These are phyloP conservation scores for Rhexocercosporidium sp. DNA, from an alignment of 2,329 filamentous ascomycete genomes.

Conservation along the genomic window DNA sequence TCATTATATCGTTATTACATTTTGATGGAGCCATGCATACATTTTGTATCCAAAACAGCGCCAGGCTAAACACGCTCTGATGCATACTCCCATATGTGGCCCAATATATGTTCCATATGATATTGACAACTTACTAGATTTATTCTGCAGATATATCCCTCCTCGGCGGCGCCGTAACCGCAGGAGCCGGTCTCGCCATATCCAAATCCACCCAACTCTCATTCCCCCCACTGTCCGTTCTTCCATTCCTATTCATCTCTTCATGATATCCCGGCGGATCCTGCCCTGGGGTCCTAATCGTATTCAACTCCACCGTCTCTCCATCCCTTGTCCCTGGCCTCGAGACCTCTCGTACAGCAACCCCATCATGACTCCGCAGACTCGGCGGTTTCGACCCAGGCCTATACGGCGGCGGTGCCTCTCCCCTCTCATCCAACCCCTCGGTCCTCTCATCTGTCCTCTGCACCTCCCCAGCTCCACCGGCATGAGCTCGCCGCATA, in stretches of 20 bases:
- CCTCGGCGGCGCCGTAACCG: constrained; percentile 16
- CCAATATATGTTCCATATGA: background rate
- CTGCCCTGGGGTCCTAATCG: constrained; percentile 17
- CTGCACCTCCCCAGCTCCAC: background rate
- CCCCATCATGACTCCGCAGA: constrained; percentile 26
- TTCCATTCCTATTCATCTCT: background rate
- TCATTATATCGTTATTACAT: background rate
- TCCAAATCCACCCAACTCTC: constrained; percentile 6
- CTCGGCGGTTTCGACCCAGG: constrained; percentile 39
- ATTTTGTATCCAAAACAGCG: background rate
- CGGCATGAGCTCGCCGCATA: constrained; percentile 14
- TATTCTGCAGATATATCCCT: constrained; percentile 1
- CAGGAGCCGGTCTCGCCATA: constrained; percentile 11
- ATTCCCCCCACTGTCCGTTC: background rate
- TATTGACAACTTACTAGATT: background rate
- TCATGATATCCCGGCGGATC: constrained; percentile 37
- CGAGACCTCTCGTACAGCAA: background rate
- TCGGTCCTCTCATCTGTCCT: constrained; percentile 45
- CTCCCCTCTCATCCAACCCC: constrained; percentile 66
- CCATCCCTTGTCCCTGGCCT: background rate
- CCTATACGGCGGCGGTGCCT: constrained; percentile 68
- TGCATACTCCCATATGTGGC: background rate
- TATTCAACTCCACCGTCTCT: constrained; percentile 26
- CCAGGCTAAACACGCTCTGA: background rate
- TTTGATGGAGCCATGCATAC: background rate